Percentiles rank a stretch among this genome's conserved stretches.
phyloP scores from a whole-genome alignment of 441 rosid genomes.

The Raphanus hybrid region DNA sequence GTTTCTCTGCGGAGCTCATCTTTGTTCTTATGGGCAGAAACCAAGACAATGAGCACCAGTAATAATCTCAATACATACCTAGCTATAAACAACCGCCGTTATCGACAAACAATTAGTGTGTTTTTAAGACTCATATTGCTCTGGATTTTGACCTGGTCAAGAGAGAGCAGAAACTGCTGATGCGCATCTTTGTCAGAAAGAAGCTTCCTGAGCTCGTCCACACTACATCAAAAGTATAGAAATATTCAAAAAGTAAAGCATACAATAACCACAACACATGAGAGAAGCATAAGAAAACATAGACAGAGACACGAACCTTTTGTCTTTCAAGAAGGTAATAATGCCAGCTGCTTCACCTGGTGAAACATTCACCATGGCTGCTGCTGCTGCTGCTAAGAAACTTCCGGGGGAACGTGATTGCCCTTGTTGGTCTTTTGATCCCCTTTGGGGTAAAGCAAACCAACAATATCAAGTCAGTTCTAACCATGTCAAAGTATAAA shows the following conservation, averaged over 20 bases:
- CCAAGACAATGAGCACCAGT: neutral
- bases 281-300: neutral
- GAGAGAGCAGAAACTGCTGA: constrained; percentile 71
- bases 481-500: neutral
- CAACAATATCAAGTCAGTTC: neutral
- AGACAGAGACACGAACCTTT: constrained; percentile 50
- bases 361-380: constrained; percentile 80
- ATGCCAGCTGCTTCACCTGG: constrained; percentile 87
- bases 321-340: constrained; percentile 70
- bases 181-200: constrained; percentile 87
- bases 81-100: neutral
- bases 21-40: constrained; percentile 57
- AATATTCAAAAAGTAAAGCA: constrained; percentile 1
- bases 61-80: constrained; percentile 7
- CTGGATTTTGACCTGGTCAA: constrained; percentile 88
- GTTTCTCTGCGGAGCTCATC: constrained; percentile 93
- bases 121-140: constrained; percentile 63
- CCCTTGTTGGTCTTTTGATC: constrained; percentile 75
- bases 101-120: too few relatives aligned
- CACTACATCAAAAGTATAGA: constrained; percentile 43
- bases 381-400: constrained; percentile 47
- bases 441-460: constrained; percentile 46
- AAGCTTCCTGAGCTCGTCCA: constrained; percentile 88
- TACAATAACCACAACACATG: neutral
- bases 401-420: constrained; percentile 61